phyloP scores from a whole-genome alignment of 768 basidiomycete genomes.

The Psilocybe subaeruginosa region DNA sequence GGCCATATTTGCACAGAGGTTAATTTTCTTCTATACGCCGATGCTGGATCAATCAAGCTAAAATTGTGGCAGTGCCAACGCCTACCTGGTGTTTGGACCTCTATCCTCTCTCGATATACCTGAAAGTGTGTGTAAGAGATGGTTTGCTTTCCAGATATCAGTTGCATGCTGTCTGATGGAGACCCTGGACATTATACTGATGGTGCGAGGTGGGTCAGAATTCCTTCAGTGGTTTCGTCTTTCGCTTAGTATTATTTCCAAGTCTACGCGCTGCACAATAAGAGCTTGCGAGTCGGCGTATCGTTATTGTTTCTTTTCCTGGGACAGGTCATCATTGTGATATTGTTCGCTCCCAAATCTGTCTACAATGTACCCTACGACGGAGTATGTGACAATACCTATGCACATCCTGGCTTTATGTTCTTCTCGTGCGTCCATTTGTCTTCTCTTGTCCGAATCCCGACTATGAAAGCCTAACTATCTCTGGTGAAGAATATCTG shows the following conservation, averaged over 20 bases:
- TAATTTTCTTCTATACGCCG: not conserved
- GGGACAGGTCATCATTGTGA: not conserved
- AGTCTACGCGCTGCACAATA: constrained; percentile 17
- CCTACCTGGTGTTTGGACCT: constrained; percentile 13
- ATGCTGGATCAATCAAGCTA: not conserved
- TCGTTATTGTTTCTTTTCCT: constrained; percentile 5
- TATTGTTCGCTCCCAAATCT: not conserved
- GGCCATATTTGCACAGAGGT: constrained; percentile 8
- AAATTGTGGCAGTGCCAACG: constrained; percentile 2
- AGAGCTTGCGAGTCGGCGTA: constrained; percentile 1
- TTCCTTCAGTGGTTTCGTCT: not conserved
- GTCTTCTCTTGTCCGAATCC: not conserved
- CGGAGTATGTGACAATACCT: constrained; percentile 6
- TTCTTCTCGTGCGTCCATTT: constrained; percentile 9
- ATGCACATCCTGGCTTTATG: constrained; percentile 6
- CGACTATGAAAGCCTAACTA: not conserved
- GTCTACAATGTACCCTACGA: constrained; percentile 8
- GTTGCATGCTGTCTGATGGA: constrained; percentile 7
- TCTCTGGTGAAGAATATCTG: constrained; percentile 5
- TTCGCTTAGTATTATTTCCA: too few relatives aligned
- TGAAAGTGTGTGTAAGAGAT: constrained; percentile 7
- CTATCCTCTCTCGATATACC: not conserved
- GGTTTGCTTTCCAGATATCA: constrained; percentile 9
- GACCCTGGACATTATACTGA: constrained; percentile 13
- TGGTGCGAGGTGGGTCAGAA: constrained; percentile 9